Base-by-base conservation (phyloP, 305 asterid genomes). In the Plantago rigida region DNA sequence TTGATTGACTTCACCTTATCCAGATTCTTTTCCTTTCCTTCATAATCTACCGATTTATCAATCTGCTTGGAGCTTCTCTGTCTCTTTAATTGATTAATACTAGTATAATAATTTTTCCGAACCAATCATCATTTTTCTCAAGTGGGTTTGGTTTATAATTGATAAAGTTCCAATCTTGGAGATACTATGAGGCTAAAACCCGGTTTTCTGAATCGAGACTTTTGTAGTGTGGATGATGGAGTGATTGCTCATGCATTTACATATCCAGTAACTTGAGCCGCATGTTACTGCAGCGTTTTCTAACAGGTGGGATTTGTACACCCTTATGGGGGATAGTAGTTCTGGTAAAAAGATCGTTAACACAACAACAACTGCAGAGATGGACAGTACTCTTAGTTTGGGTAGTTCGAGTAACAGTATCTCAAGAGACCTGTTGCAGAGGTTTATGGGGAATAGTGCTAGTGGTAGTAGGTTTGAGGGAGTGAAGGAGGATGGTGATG, bases 391-490 rank as follows among this genome's bases (percentile, higher is more conserved):
- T 70, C 77, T 85, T 39, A 67, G 89, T 3, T 63, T 83, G 62
- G 81, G 80, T 69, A 71, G 73, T 61, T 69, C 86, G 39, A 5
- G 83, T 0, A 78, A 51, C 48, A 76, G 81, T 47, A 69, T 72
- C 66, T 84, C 98, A 13, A 77, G 93, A 29, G 88, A 87, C 73
- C 69, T 86, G 28, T 66, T 86, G 81, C 84, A 83, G 70, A 81
- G 94, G 70, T 87, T 87, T 45, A 78, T 72, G 85, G 96, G 81
- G 3, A 64, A 11, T 53, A 65, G 64, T 39, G 63, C 71, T 5
- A 63, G 77, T 49, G 60, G 62, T 31, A 63, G 73, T 31, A 76
- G 45, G 10, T 60, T 19, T 44, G 78, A 66, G 57, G 78, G 34
- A 5, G 51, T 13, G 1, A 58, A 58, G 9, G 69, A 63, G 28